Evolutionary conservation across 768 basidiomycete genomes (phyloP).

Genomic region (Tephrocybe sp.): DNA sequence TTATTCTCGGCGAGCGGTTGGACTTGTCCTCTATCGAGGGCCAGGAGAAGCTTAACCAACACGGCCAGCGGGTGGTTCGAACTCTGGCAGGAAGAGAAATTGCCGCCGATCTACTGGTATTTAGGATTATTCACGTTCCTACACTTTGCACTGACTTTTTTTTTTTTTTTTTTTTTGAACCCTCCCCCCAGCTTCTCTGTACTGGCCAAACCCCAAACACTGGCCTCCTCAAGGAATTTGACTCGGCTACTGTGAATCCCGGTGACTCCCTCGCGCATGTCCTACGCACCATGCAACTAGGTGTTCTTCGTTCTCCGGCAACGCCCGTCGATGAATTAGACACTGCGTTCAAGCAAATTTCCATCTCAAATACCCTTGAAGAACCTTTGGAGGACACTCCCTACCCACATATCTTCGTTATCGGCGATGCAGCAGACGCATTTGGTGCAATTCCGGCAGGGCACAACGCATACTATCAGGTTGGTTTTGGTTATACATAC

Average conservation of each 20-base stretch:
- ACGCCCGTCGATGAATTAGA: constrained; percentile 10
- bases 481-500: constrained; percentile 4
- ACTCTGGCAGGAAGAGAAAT: constrained; percentile 51
- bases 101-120: constrained; percentile 49
- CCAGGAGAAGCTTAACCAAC: constrained; percentile 21
- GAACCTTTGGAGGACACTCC: constrained; percentile 22
- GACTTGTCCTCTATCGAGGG: constrained; percentile 37
- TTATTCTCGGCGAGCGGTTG: constrained; percentile 53
- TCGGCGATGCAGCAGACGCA: constrained; percentile 64
- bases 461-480: constrained; percentile 53
- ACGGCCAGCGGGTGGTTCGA: constrained; percentile 33
- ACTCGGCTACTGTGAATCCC: constrained; percentile 36
- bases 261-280: constrained; percentile 41
- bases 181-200: constrained; percentile 45
- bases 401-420: constrained; percentile 55
- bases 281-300: constrained; percentile 50
- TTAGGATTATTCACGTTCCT: constrained; percentile 17
- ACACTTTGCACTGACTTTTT: background rate
- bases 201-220: constrained; percentile 64
- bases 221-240: constrained; percentile 37
- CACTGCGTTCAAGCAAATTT: constrained; percentile 19
- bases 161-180: background rate
- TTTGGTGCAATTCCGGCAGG: constrained; percentile 64
- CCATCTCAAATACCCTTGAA: constrained; percentile 12
- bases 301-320: constrained; percentile 16